Percentiles rank a stretch among this genome's conserved stretches.
These are phyloP conservation scores for Camelina laxa DNA, from an alignment of 345 rosid genomes.

Conservation along the genomic window DNA sequence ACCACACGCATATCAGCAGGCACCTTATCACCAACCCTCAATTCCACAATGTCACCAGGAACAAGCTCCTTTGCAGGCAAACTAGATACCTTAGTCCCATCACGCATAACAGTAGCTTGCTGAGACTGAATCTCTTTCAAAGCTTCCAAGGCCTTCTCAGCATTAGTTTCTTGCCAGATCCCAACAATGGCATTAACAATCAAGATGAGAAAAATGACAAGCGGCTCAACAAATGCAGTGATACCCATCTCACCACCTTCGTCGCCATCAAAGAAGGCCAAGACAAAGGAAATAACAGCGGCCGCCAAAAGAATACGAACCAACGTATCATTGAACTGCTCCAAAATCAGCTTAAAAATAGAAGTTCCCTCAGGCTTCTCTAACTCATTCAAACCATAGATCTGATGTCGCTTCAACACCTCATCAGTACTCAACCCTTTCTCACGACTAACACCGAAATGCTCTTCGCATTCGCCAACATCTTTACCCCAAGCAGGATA, in stretches of 20 bases:
- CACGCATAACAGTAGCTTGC: conserved; percentile 74
- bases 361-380: conserved; percentile 83
- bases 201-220: conserved; percentile 86
- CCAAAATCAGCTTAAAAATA: conserved; percentile 63
- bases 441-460: conserved; percentile 53
- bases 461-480: conserved; percentile 59
- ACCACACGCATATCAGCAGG: conserved; percentile 88
- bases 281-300: conserved; percentile 72
- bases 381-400: conserved; percentile 74
- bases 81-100: conserved; percentile 52
- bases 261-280: conserved; percentile 83
- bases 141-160: conserved; percentile 89
- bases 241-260: conserved; percentile 93
- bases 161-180: conserved; percentile 88
- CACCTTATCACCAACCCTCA: conserved; percentile 83
- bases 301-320: conserved; percentile 86
- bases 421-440: conserved; percentile 60
- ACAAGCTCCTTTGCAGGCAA: conserved; percentile 82
- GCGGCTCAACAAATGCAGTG: conserved; percentile 91
- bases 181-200: conserved; percentile 86
- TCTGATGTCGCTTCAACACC: conserved; percentile 56
- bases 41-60: conserved; percentile 80
- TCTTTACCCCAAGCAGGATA: conserved; percentile 83
- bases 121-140: conserved; percentile 89
- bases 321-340: conserved; percentile 83